These are phyloP conservation scores for Stemphylium beticola DNA, from an alignment of 2,329 filamentous ascomycete genomes.

Conservation along the genomic window DNA sequence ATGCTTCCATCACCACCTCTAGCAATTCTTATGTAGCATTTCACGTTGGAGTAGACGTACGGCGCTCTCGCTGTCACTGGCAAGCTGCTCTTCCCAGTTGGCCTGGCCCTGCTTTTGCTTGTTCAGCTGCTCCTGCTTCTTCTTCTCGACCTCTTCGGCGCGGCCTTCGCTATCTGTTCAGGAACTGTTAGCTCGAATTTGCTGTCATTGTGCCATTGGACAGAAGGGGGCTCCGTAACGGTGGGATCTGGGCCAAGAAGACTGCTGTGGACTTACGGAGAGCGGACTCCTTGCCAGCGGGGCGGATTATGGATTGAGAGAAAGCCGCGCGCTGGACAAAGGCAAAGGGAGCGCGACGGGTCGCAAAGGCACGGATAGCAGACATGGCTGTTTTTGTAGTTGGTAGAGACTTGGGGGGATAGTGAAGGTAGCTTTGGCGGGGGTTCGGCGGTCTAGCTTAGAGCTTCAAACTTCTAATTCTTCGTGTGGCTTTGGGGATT, in stretches of 20 bases:
- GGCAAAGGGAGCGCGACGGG: conserved; percentile 37
- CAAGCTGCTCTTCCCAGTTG: conserved; percentile 53
- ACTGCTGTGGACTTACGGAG: conserved; percentile 47
- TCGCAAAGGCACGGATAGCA: conserved; percentile 39
- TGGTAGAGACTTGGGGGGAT: not conserved
- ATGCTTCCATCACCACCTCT: not conserved
- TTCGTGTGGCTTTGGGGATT: not conserved
- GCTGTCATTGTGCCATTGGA: not conserved
- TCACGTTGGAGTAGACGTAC: conserved; percentile 28
- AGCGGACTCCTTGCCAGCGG: conserved; percentile 53
- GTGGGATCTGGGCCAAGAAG: no score
- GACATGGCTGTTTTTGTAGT: conserved; percentile 33
- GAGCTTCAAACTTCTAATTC: not conserved
- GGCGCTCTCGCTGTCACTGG: conserved; percentile 51
- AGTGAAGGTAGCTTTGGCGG: conserved; percentile 4
- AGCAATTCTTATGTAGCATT: no score
- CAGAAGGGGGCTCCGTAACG: not conserved
- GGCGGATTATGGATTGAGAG: conserved; percentile 45
- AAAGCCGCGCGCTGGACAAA: conserved; percentile 47
- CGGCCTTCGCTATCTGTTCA: conserved; percentile 38
- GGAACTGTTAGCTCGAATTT: conserved; percentile 11
- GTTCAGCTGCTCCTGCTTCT: conserved; percentile 52
- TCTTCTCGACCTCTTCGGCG: conserved; percentile 50
- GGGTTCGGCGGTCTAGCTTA: conserved; percentile 3
- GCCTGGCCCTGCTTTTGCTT: conserved; percentile 54